Base-by-base conservation (phyloP, 345 rosid genomes). In the Capsella bursapastoris region DNA sequence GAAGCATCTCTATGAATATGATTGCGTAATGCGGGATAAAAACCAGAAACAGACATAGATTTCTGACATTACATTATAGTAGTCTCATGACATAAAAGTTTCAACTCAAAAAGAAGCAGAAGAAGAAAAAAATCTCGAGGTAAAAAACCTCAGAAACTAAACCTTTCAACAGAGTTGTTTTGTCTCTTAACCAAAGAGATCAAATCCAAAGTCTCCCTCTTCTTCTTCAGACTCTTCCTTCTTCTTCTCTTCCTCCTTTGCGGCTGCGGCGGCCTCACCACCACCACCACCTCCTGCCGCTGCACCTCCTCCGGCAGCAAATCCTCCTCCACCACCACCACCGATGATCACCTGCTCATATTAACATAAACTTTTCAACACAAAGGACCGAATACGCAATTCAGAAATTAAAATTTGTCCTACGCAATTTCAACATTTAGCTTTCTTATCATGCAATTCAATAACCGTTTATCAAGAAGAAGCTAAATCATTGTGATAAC, bases 201-300 rank as follows among this genome's bases (percentile, higher is more conserved):
- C 83, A 83, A 89, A 87, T 64, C 94, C 91, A 83, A 87, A 85
- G 65, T 89, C 90, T 0, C 85, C 94, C 4, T 89, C 89, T 6
- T 82, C 90, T 48, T 84, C 84, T 61, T 89, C 94, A 44, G 84
- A 88, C 10, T 79, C 83, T 68, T 84, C 87, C 80, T 88, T 86
- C 83, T 88, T 78, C 82, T 87, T 83, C 82, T 84, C 83, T 57
- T 87, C 89, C 32, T 81, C 89, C 57, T 71, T 71, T 0, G 85
- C 70, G 51, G 87, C 75, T 35, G 86, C 85, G 38, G 83, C 90
- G 0, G 82, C 68, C 22, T 85, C 86, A 1, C 83, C 72, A 22
- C 84, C 82, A 3, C 81, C 88, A n/a, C 83, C 76, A 0, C 81
- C 90, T 47, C 84, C 87, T 16, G 83, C 67, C 0, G 86, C 78